Percentiles rank a stretch among this genome's conserved stretches.
phyloP scores from a whole-genome alignment of 1,139 yeast genomes.

The Candida anutae region DNA sequence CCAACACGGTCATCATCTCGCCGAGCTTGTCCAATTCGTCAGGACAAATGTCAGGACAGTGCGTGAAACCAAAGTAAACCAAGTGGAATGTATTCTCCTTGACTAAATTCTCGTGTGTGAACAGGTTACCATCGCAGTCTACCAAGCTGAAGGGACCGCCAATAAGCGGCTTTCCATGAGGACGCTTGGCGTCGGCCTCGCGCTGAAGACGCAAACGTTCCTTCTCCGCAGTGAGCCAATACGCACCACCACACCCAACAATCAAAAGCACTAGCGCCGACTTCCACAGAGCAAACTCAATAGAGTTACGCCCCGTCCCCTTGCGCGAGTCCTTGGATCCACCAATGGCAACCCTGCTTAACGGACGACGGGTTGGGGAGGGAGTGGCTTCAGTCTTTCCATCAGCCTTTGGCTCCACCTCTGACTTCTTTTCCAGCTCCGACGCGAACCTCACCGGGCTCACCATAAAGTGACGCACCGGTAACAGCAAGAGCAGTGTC shows the following conservation, averaged over 20 bases:
- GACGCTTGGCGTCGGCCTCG: constrained; percentile 78
- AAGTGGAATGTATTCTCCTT: constrained; percentile 64
- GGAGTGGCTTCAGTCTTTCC: no score
- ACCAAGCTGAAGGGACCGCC: constrained; percentile 81
- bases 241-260: constrained; percentile 66
- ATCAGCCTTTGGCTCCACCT: no score
- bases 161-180: constrained; percentile 84
- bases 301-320: constrained; percentile 27
- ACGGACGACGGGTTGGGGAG: constrained; percentile 20
- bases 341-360: constrained; percentile 44
- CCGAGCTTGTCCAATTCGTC: constrained; percentile 92
- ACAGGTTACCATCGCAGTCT: constrained; percentile 62
- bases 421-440: no score
- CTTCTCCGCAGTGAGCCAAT: constrained; percentile 64
- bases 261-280: constrained; percentile 59
- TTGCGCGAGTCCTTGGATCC: constrained; percentile 19
- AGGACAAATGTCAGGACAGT: constrained; percentile 97
- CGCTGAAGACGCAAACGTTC: constrained; percentile 63
- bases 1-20: constrained; percentile 60
- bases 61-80: constrained; percentile 89
- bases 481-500: no score
- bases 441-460: no score
- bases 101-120: constrained; percentile 67
- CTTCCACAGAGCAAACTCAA: constrained; percentile 85
- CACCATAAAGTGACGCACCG: no score